Evolutionary conservation across 2,329 filamentous ascomycete species (phyloP), one percentile per base, ranked within the genome.

Genomic region (Cercospora beticola): DNA sequence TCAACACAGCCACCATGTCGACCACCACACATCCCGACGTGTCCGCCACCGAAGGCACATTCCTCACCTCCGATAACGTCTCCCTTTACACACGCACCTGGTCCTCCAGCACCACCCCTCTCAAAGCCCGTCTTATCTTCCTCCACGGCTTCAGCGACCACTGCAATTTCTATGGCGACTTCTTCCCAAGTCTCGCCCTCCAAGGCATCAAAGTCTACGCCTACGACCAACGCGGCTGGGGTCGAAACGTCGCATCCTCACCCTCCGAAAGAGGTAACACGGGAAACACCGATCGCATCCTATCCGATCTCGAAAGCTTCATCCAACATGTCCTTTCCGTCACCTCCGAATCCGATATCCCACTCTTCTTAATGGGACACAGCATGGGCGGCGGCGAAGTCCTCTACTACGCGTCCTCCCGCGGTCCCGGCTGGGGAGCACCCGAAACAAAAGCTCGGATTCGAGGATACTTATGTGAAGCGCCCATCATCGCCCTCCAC

Each of bases 101-200:
- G 86, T 85, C 83, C 58, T 33, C 69, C 30, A 33, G 64, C 62
- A 62, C 68, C 18, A 67, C 72, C 89, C 89, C 87, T 88, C 80
- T 86, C 65, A 87, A 86, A 75, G 93, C 93, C 40, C 91, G 91
- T 73, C 79, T 97, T 61, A 84, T 95, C 75, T 91, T 96, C 80
- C 83, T 97, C 71, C 94, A 97, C 81, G 94, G 94, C 75, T 97
- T 94, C 84, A 93, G 89, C 79, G 94, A 97, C 80, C 92, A 96
- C 80, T 84, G 84, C 79, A 89, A 91, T 80, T 87, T 88, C 68
- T 96, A 97, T 82, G 86, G 89, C 77, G 85, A 86, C 65, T 86
- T 97, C 76, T 94, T 95, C 81, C 85, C 88, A 5, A 82, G 81
- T 14, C 86, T 97, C 59, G 90, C 91, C 23, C 82, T 83, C 10